Evolutionary conservation across 768 basidiomycete species (phyloP), one percentile per base, ranked within the genome.

Genomic region (Boletellus ananiceps): DNA sequence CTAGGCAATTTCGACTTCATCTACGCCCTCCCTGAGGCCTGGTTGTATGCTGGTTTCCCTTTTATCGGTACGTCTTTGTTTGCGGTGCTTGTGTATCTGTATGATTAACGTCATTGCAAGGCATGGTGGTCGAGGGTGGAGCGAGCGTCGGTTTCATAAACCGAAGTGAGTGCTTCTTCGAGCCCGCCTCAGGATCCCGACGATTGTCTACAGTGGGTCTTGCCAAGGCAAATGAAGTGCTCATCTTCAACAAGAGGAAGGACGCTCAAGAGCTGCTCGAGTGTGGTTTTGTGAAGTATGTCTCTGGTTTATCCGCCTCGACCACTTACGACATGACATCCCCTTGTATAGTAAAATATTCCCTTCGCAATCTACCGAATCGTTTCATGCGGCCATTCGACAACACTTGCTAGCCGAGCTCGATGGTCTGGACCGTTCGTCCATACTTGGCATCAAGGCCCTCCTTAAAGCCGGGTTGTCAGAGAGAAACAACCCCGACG

Each of bases 1-100:
- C 67, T 84, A n/a, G 84, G 84, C 1, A 78, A 84, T 50, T 86
- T 86, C 51, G 86, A 88, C 63, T 84, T 88, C 55, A 81, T 88
- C 23, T 88, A 85, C 55, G 74, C 79, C 21, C 63, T 86, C 51
- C 79, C 82, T 2, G 69, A 73, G 48, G 75, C 71, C 0, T 88
- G 82, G 80, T 62, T 88, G 4, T 78, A 79, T 32, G 73, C 81
- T 0, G 85, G 84, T 0, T 88, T 88, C 60, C 75, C 84, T 0
- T 84, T 85, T 56, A 63, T 88, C 18, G 85, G 81, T 58, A 33
- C 15, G 51, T 53, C 23, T 33, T 49, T 12, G 33, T 49, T 25
- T 46, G 21, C 5, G 13, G 8, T 16, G 35, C 29, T 38, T 45
- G 44, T 2, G 18, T 44, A 43, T 2, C n/a, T 34, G 34, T 44